Base-by-base conservation (phyloP, 2,329 filamentous ascomycete genomes). In the Paecilomyces dactylethromorphus region DNA sequence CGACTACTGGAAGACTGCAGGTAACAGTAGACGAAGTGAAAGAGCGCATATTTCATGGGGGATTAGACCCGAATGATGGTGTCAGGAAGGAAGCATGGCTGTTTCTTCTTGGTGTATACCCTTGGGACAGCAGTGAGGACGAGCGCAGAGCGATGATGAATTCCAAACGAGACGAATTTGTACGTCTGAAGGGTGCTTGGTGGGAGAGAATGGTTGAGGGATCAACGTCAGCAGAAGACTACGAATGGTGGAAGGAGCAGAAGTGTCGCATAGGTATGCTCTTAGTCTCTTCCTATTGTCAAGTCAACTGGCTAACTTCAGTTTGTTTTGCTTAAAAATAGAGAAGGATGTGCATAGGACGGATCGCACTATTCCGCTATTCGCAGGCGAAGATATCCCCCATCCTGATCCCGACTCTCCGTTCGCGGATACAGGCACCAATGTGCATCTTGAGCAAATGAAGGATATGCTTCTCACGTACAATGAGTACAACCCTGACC, bases 401-500 rank as follows among this genome's bases (percentile, higher is more conserved):
- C 94, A 99, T 70, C 95, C 94, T 0, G 94, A 99, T 68, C 94
- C 94, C 0, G 90, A 93, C 62, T 97, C 93, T 0, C 93, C 94
- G 0, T 99, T 97, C 74, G 91, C 93, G 12, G 90, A 92, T 52
- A 85, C 87, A 3, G 94, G 94, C 62, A 99, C 94, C 53, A 99
- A 99, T 68, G 92, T 97, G 5, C 94, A 99, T 74, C 84, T 99
- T 63, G 94, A 99, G 76, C 94, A 99, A 78, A 90, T 99, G 85
- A 99, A 99, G 77, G 94, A 99, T 72, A 96, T 99, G 90, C 87
- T 99, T 0, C 82, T 99, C 18, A 97, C 94, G 0, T 99, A 99
- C 75, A 97, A 99, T 72, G 94, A 99, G 76, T 95, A 95, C 77
- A 99, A 99, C 78, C 90, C 87, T 60, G 91, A 94, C 59, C 83